Base-by-base conservation (phyloP, 1,284 basidiomycete genomes). In the Ceratobasidium sp. region DNA sequence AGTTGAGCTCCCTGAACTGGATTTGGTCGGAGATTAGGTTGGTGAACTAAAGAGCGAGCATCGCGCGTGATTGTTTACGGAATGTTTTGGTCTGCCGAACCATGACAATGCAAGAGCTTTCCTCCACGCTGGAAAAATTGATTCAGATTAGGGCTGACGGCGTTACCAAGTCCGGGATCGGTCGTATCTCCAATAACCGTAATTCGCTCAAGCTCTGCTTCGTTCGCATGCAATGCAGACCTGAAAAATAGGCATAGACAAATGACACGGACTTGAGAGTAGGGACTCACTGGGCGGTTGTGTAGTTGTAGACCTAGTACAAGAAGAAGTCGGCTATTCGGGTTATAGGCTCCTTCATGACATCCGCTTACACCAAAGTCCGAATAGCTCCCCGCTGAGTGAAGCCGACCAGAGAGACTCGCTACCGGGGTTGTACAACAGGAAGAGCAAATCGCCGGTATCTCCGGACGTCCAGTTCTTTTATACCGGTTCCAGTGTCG, bases 61-160 rank as follows among this genome's bases (percentile, higher is more conserved):
- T 40, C n/a, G 74, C 70, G 62, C 71, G 65, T 34, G 71, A 72
- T 49, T 54, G 22, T 20, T 15, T 47, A 47, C 45, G 45, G 45
- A 20, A 47, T 47, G 45, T 47, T 47, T 20, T 15, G 10, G 20
- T 47, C 45, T 22, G 45, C 8, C 20, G 45, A 47, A 7, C 45
- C 45, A 47, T 47, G 45, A 20, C 22, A 47, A 7, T 12, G 13
- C 22, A 47, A 15, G 10, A 47, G 45, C 45, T 47, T 47, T 22
- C 45, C 45, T 10, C 45, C 45, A 15, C 45, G 10, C 22, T 47
- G 45, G 45, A 47, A 47, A 20, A 47, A 47, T 7, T 8, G 45
- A 7, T 8, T 47, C 45, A 47, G 22, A 20, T 47, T 47, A 7
- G 45, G 45, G 45, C 22, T 47, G 7, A 47, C 45, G 22, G 45